phyloP scores from a whole-genome alignment of 108 stramenopile genomes.

The Nitzschia palea region DNA sequence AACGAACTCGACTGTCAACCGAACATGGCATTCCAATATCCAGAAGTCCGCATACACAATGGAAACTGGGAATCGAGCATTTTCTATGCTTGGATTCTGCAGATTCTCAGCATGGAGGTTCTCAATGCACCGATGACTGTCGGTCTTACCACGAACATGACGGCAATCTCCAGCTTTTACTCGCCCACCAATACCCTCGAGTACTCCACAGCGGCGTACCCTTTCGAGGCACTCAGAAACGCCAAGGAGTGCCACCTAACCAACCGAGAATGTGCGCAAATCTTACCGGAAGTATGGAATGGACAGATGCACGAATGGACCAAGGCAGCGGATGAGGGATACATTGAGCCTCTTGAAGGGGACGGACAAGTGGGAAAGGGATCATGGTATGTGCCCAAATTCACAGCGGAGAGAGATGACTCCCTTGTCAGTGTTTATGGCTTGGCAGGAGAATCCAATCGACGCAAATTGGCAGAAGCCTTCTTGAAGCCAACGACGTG shows the following conservation, averaged over 20 bases:
- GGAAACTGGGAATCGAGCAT: constrained; percentile 39
- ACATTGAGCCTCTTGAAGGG: constrained; percentile 24
- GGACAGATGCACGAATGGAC: constrained; percentile 9
- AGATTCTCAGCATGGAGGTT: constrained; percentile 42
- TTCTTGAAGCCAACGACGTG: constrained; percentile 42
- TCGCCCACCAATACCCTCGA: not conserved
- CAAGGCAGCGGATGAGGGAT: not conserved
- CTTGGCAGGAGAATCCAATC: constrained; percentile 26
- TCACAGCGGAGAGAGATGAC: constrained; percentile 25
- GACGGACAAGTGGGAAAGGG: constrained; percentile 36
- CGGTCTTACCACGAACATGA: constrained; percentile 2
- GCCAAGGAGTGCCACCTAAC: not conserved
- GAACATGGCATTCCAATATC: constrained; percentile 22
- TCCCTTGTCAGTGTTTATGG: constrained; percentile 29
- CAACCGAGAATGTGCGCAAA: constrained; percentile 19
- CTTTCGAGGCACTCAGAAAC: not conserved
- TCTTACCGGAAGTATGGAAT: constrained; percentile 36
- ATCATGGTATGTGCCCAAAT: constrained; percentile 39
- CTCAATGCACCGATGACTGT: constrained; percentile 33
- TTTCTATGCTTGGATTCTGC: constrained; percentile 34
- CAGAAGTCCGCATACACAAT: constrained; percentile 36
- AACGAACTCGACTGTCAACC: not conserved
- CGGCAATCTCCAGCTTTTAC: constrained; percentile 6
- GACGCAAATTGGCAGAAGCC: constrained; percentile 27
- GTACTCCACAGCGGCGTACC: not conserved